phyloP scores from a whole-genome alignment of 2,329 filamentous ascomycete genomes.

The Trichoderma atrobrunneum region DNA sequence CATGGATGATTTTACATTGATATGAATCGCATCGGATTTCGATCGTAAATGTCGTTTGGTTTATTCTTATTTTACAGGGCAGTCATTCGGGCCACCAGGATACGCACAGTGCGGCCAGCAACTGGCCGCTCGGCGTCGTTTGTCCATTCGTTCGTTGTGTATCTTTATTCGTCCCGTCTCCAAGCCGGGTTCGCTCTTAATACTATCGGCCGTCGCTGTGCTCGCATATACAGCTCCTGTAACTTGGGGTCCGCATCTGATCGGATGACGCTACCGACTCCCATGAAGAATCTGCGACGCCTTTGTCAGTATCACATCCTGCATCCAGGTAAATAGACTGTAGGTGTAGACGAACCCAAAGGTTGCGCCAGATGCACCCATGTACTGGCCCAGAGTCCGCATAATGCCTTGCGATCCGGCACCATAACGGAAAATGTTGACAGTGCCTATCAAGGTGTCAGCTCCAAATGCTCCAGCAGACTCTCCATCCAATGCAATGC shows the following conservation, averaged over 20 bases:
- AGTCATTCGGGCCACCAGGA: background rate
- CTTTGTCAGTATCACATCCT: slow-evolving; percentile 21
- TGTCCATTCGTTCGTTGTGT: background rate
- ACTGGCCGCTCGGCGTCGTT: slow-evolving; percentile 7
- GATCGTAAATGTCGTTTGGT: slow-evolving; percentile 12
- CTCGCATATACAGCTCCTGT: slow-evolving; percentile 71
- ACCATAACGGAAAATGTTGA: slow-evolving; percentile 93
- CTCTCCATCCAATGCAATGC: slow-evolving; percentile 14
- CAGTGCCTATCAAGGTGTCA: slow-evolving; percentile 60
- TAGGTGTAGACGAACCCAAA: slow-evolving; percentile 61
- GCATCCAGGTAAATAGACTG: background rate
- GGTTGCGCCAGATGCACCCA: slow-evolving; percentile 89
- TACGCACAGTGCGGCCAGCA: background rate
- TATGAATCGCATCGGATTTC: background rate
- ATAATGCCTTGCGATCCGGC: slow-evolving; percentile 91
- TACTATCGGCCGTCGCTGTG: slow-evolving; percentile 72
- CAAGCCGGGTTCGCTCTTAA: slow-evolving; percentile 39
- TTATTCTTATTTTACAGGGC: slow-evolving; percentile 19
- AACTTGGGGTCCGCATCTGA: slow-evolving; percentile 79
- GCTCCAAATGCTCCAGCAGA: background rate
- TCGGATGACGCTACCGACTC: slow-evolving; percentile 93
- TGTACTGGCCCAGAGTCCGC: slow-evolving; percentile 92
- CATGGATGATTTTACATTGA: background rate
- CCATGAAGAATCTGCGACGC: slow-evolving; percentile 82
- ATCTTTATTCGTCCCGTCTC: slow-evolving; percentile 27